Base-by-base conservation (phyloP, 2,329 filamentous ascomycete species). In the Chaetomium strumarium region DNA sequence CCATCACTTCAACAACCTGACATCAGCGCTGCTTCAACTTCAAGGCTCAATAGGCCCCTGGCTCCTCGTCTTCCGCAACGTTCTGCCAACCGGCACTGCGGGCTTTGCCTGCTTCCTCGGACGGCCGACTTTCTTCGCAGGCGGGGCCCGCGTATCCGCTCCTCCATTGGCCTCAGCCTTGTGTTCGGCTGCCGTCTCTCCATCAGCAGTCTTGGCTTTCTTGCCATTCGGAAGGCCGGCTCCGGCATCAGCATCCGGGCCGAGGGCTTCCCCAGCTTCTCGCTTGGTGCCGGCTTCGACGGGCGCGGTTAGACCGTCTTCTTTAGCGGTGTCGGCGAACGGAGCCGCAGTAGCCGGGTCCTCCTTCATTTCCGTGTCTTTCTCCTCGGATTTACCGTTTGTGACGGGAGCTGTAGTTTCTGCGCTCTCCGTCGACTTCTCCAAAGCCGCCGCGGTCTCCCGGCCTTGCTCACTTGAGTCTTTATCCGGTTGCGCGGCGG, bases 71-170 rank as follows among this genome's bases (percentile, higher is more conserved):
- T 63, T 62, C 37, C 62, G 52, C 42, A 40, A 39, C 4, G 62
- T 62, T 43, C 52, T 51, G 5, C 62, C 60, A 12, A 59, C 57
- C 16, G 56, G 49, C 29, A 49, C 44, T n/a, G 47, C 24, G 12
- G 55, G 39, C 30, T 44, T 56, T 56, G 36, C 44, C 30, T 69
- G 60, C 59, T 70, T 70, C 57, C 58, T 68, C 9, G 67, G 65
- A 9, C 68, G 64, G 16, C 66, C 67, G n/a, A 66, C 60, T 49
- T 70, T 70, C 52, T 62, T 68, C 38, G 60, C 39, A 43, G 38
- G 34, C 14, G 42, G 47, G 3, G 58, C 30, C 1, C 49, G 29
- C 7, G 37, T 29, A 4, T 30, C 31, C 10, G 16, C 31, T 38
- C 37, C 36, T 12, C 42, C 46, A 38, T 52, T 52, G 2, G 38